A percentile compares a stretch with the other conserved stretches of the same genome.
These are phyloP conservation scores for Neoboletus magnificus DNA, from an alignment of 768 basidiomycete species.

Conservation along the genomic window DNA sequence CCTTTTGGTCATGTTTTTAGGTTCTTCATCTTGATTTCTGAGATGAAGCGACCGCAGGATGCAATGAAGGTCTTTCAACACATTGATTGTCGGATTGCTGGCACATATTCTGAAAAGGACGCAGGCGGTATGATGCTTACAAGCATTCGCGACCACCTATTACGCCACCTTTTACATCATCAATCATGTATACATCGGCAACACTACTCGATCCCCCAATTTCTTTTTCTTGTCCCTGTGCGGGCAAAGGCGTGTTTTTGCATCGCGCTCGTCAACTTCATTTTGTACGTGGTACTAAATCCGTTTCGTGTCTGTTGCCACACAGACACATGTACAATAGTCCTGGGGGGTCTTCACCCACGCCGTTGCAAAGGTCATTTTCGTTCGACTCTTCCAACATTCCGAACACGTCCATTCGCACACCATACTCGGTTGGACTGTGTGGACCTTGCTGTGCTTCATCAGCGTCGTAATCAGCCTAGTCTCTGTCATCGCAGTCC, in stretches of 20 bases:
- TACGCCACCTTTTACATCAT: conserved; percentile 47
- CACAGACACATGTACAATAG: conserved; percentile 21
- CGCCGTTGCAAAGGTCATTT: conserved; percentile 52
- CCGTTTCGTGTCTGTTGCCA: background rate
- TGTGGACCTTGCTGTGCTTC: conserved; percentile 46
- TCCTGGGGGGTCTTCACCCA: conserved; percentile 45
- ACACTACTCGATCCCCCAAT: conserved; percentile 15
- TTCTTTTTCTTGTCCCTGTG: conserved; percentile 11
- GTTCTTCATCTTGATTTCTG: conserved; percentile 57
- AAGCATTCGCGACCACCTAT: conserved; percentile 50
- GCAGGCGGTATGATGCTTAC: conserved; percentile 48
- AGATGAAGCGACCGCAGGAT: conserved; percentile 49
- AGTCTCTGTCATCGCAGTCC: conserved; percentile 48
- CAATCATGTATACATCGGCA: conserved; percentile 47
- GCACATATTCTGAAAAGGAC: background rate
- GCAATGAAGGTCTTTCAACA: conserved; percentile 47
- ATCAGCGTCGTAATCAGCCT: conserved; percentile 36
- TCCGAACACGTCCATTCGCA: conserved; percentile 49
- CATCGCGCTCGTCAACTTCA: conserved; percentile 48
- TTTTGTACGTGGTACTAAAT: conserved; percentile 37
- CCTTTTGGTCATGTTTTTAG: conserved; percentile 23
- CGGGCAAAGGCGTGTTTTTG: conserved; percentile 52
- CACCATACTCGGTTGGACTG: conserved; percentile 47
- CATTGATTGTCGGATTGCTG: conserved; percentile 15
- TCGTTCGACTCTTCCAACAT: conserved; percentile 47